Evolutionary conservation across 1,139 yeast genomes (phyloP).

Genomic region (Eremothecium sinecaudum): DNA sequence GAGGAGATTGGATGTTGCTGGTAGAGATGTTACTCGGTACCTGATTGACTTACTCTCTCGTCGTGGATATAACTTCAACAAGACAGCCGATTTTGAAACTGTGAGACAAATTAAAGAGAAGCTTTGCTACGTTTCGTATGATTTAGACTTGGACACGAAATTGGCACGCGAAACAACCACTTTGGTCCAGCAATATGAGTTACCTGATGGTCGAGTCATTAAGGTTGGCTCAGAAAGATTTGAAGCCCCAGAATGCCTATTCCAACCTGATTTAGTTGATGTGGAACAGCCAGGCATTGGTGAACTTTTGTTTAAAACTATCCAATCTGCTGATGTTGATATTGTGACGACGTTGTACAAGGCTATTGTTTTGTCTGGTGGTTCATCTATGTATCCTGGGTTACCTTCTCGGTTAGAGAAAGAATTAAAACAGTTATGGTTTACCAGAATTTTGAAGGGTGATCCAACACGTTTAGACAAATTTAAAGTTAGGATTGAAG

Average conservation of each 20-base stretch:
- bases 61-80: slow-evolving; percentile 94
- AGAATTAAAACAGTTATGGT: slow-evolving; percentile 94
- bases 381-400: slow-evolving; percentile 98
- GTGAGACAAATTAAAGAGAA: slow-evolving; percentile 97
- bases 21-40: slow-evolving; percentile 94
- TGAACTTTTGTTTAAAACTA: slow-evolving; percentile 80
- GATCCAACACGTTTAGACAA: slow-evolving; percentile 81
- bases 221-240: slow-evolving; percentile 93
- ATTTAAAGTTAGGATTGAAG: slow-evolving; percentile 94
- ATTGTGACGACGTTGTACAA: slow-evolving; percentile 79
- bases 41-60: slow-evolving; percentile 81
- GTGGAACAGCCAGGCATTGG: slow-evolving; percentile 97
- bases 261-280: slow-evolving; percentile 95
- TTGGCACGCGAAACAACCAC: slow-evolving; percentile 91
- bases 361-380: slow-evolving; percentile 93
- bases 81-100: slow-evolving; percentile 97
- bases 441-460: slow-evolving; percentile 74
- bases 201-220: slow-evolving; percentile 93
- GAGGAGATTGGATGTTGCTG: slow-evolving; percentile 90
- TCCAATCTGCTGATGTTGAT: slow-evolving; percentile 91
- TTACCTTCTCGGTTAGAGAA: slow-evolving; percentile 91
- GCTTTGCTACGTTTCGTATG: slow-evolving; percentile 89
- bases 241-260: slow-evolving; percentile 96
- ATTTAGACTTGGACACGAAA: slow-evolving; percentile 78
- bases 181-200: slow-evolving; percentile 79